Percentiles rank a stretch among this genome's conserved stretches.
These are phyloP conservation scores for Hibiscus trionum DNA, from an alignment of 345 rosid species.

Conservation along the genomic window DNA sequence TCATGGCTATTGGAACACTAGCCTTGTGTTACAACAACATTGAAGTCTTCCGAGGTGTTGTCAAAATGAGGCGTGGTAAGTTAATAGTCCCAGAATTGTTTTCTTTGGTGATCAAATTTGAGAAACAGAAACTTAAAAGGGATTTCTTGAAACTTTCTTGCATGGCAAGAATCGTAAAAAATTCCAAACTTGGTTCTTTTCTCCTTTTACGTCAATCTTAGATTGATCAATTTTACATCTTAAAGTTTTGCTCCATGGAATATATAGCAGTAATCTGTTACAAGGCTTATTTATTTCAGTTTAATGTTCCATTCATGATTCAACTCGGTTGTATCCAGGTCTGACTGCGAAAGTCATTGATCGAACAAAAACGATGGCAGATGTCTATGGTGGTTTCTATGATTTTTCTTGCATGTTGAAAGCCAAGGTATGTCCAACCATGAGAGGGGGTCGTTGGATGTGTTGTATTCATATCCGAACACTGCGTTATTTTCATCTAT, in stretches of 20 bases:
- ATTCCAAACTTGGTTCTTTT: neutral
- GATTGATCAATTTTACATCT: neutral
- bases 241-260: neutral
- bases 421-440: slow-evolving; percentile 45
- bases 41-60: slow-evolving; percentile 91
- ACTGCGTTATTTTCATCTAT: neutral
- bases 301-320: slow-evolving; percentile 1
- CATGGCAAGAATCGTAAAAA: neutral
- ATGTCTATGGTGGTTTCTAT: slow-evolving; percentile 81
- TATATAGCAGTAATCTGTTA: too few species aligned
- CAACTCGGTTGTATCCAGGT: slow-evolving; percentile 36
- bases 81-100: neutral
- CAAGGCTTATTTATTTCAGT: neutral
- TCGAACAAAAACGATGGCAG: slow-evolving; percentile 72
- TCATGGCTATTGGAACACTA: slow-evolving; percentile 95
- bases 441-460: neutral
- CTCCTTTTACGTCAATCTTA: neutral
- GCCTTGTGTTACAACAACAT: slow-evolving; percentile 84
- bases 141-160: neutral
- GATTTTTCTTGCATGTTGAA: slow-evolving; percentile 69
- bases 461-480: neutral
- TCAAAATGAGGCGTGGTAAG: slow-evolving; percentile 96
- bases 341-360: slow-evolving; percentile 87
- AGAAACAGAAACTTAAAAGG: neutral
- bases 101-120: neutral